A percentile compares a stretch with the other conserved stretches of the same genome.
Conservation (phyloP, 257 asterid species). For the Salvia splendens region DNA sequence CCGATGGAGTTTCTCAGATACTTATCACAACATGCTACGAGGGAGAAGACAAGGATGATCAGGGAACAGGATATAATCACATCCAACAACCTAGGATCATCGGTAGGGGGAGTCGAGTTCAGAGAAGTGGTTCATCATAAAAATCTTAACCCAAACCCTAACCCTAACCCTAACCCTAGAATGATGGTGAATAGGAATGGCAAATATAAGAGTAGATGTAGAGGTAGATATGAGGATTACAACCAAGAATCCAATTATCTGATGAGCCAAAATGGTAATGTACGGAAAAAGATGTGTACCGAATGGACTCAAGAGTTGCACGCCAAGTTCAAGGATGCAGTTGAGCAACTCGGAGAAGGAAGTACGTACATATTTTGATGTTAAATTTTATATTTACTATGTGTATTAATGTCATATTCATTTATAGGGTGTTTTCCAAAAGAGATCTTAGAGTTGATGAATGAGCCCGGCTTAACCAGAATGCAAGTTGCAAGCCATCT, state of each 20-base stretch:
- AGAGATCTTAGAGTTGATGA: constrained; percentile 45
- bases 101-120: constrained; percentile 21
- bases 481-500: constrained; percentile 66
- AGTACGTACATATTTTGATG: constrained; percentile 33
- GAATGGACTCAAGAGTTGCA: constrained; percentile 55
- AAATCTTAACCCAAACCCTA: neutral
- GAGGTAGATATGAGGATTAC: neutral
- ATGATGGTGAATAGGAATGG: constrained; percentile 26
- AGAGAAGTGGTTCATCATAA: constrained; percentile 8
- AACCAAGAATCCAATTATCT: neutral
- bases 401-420: neutral
- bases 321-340: constrained; percentile 44
- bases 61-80: constrained; percentile 26
- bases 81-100: neutral
- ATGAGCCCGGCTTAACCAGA: constrained; percentile 53
- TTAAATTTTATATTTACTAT: neutral
- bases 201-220: constrained; percentile 20
- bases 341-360: constrained; percentile 48
- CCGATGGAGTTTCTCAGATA: constrained; percentile 35
- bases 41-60: constrained; percentile 36
- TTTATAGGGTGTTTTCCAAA: constrained; percentile 51
- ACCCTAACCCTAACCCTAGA: constrained; percentile 24
- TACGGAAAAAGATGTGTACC: constrained; percentile 40
- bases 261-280: constrained; percentile 3
- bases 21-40: constrained; percentile 53